Evolutionary conservation across 192 early-diverging fungal genomes (phyloP), one percentile per base, ranked within the genome.

Genomic region (Hyaloraphidium curvatum): DNA sequence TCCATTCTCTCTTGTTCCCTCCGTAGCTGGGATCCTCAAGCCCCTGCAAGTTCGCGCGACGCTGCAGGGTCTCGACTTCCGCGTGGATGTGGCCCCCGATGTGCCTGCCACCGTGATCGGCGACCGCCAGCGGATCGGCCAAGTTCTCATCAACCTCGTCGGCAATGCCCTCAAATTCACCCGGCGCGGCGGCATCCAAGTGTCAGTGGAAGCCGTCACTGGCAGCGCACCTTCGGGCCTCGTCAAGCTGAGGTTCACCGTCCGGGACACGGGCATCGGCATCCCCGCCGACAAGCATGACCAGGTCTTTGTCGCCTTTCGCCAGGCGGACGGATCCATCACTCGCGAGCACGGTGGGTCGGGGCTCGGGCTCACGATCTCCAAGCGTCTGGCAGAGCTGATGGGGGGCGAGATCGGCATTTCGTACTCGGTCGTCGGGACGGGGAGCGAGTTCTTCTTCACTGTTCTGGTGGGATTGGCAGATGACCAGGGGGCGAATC

Each of bases 271-370:
- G 0, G 77, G 77, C 17, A 77, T 79, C 21, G 77, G 77, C 14
- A 79, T 79, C n/a, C 69, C 75, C 2, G 51, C 65, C 3, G 65
- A 75, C 25, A 54, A 64, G 9, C 61, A 77, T 11, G 67, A 69
- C 40, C 65, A 67, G 14, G 57, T 80, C 11, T 80, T 80, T 57
- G 67, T 69, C 5, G 68, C 76, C 3, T 80, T 80, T 50, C 75
- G 71, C 17, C 78, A 78, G 40, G 67, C 76, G 21, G 73, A 80
- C 22, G 64, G 66, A 31, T 78, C 76, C 21, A 77, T 75, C 0
- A 76, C 74, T 3, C 60, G 78, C 40, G 70, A 75, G 31, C 76
- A 77, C 60, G 78, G 77, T 28, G 78, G 78, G n/a, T 78, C 78
- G 1, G 79, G 79, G 2, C 57, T 81, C 17, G 79, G 79, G 0